Conservation (phyloP, 1,284 basidiomycete genomes). For the Rhodotorula glutinis region DNA sequence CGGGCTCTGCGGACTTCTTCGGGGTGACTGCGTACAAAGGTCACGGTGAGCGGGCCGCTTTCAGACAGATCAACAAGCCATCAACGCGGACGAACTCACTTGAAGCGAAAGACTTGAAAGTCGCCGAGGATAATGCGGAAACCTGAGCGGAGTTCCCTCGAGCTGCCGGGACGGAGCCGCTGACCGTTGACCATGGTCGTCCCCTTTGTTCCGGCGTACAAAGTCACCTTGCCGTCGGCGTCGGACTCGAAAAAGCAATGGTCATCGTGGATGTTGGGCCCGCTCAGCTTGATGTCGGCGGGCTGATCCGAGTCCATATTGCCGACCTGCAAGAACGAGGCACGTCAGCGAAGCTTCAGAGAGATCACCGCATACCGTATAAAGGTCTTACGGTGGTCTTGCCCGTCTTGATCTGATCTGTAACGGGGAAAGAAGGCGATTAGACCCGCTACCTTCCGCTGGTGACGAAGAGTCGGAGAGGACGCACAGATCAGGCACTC, state of each 20-base stretch:
- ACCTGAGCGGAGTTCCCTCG: conserved; percentile 79
- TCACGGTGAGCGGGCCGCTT: fast-evolving
- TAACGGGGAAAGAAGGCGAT: conserved; percentile 47
- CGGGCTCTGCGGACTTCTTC: conserved; percentile 88
- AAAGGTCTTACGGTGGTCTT: conserved; percentile 59
- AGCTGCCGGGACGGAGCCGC: conserved; percentile 67
- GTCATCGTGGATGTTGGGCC: conserved; percentile 83
- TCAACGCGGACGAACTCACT: conserved; percentile 46
- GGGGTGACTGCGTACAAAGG: conserved; percentile 57
- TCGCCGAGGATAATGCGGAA: conserved; percentile 96
- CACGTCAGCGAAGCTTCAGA: no score
- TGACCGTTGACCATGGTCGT: conserved; percentile 93
- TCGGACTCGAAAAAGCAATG: conserved; percentile 81
- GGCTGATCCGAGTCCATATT: conserved; percentile 72
- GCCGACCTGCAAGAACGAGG: conserved; percentile 59
- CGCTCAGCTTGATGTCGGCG: conserved; percentile 88
- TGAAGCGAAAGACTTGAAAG: conserved; percentile 96
- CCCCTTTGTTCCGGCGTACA: conserved; percentile 72
- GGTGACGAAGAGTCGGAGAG: not conserved
- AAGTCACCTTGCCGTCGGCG: conserved; percentile 57
- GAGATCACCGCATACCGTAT: not conserved
- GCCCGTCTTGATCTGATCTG: conserved; percentile 85
- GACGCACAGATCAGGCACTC: conserved; percentile 42
- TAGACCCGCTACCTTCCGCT: not conserved
- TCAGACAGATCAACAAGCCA: no score